Percentiles rank a stretch among this genome's conserved stretches.
phyloP scores from a whole-genome alignment of 2,329 filamentous ascomycete genomes.

The Fonsecaea monophora region DNA sequence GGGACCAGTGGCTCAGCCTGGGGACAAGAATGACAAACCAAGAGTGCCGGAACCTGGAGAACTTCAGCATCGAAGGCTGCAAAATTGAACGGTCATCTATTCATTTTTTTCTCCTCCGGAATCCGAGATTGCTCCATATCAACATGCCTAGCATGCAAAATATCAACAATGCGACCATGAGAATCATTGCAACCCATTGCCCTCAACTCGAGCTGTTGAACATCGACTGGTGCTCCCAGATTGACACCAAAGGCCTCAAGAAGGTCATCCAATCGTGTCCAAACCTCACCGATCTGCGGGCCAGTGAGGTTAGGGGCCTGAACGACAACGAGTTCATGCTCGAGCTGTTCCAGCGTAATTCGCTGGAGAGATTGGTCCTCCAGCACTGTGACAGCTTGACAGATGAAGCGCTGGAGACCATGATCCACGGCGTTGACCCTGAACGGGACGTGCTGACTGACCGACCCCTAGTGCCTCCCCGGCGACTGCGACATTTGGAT shows the following conservation, averaged over 20 bases:
- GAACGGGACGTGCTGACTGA: slow-evolving; percentile 82
- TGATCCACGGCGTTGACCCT: slow-evolving; percentile 77
- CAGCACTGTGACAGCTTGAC: slow-evolving; percentile 79
- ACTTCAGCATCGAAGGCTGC: slow-evolving; percentile 87
- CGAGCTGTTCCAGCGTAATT: slow-evolving; percentile 79
- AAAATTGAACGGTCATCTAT: slow-evolving; percentile 80
- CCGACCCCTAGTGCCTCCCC: slow-evolving; percentile 74
- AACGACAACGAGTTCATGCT: slow-evolving; percentile 74
- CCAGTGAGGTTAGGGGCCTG: slow-evolving; percentile 81
- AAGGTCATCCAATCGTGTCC: slow-evolving; percentile 75
- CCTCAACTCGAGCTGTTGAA: slow-evolving; percentile 83
- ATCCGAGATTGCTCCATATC: slow-evolving; percentile 78
- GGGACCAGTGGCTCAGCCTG: slow-evolving; percentile 78
- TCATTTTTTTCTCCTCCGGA: slow-evolving; percentile 78
- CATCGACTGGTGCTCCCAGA: slow-evolving; percentile 89
- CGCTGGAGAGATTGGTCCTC: slow-evolving; percentile 79
- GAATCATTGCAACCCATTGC: slow-evolving; percentile 81
- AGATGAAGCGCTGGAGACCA: slow-evolving; percentile 73
- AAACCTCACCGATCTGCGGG: slow-evolving; percentile 77
- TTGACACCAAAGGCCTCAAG: slow-evolving; percentile 77
- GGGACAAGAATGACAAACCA: slow-evolving; percentile 70
- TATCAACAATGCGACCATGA: slow-evolving; percentile 84
- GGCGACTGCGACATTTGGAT: slow-evolving; percentile 83
- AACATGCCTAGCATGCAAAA: slow-evolving; percentile 83
- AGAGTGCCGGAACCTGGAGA: slow-evolving; percentile 83